phyloP scores from a whole-genome alignment of 495 filamentous ascomycete species.

The Cladorrhinum samala region DNA sequence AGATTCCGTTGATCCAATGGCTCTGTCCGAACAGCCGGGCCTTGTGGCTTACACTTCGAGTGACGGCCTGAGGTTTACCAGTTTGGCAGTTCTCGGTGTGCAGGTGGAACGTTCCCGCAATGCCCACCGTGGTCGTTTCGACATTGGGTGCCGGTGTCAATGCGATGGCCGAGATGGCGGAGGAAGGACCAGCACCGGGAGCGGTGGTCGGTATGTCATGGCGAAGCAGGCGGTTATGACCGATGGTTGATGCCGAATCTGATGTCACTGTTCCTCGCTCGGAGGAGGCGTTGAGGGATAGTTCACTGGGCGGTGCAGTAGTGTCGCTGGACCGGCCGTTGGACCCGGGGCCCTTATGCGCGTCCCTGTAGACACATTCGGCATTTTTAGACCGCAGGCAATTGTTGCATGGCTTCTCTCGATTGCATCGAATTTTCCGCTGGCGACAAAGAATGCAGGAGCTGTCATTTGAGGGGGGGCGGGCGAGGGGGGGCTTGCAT shows the following conservation, averaged over 20 bases:
- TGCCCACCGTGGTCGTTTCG: conserved; percentile 8
- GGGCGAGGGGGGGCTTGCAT: too few relatives aligned
- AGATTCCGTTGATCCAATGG: conserved; percentile 46
- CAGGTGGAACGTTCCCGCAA: conserved; percentile 9
- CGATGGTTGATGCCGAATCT: too few relatives aligned
- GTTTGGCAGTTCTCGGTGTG: conserved; percentile 18
- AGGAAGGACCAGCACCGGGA: neutral
- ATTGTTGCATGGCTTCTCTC: conserved; percentile 37
- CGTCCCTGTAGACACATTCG: conserved; percentile 35
- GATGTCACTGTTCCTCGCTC: too few relatives aligned
- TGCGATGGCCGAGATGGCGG: conserved; percentile 14
- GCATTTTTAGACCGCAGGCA: conserved; percentile 40
- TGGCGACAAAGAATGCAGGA: conserved; percentile 29
- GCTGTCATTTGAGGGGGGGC: conserved; percentile 4
- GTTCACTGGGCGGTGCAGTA: neutral
- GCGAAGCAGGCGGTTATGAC: too few relatives aligned
- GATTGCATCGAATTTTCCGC: conserved; percentile 35
- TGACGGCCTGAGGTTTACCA: conserved; percentile 23
- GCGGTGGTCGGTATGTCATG: conserved; percentile 8
- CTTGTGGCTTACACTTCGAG: conserved; percentile 43
- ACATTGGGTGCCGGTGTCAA: conserved; percentile 3
- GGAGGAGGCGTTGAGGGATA: too few relatives aligned
- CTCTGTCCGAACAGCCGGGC: conserved; percentile 50
- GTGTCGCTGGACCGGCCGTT: neutral
- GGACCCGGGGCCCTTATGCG: neutral